Evolutionary conservation across 1,284 basidiomycete genomes (phyloP).

Genomic region (Heterobasidion parviporum): DNA sequence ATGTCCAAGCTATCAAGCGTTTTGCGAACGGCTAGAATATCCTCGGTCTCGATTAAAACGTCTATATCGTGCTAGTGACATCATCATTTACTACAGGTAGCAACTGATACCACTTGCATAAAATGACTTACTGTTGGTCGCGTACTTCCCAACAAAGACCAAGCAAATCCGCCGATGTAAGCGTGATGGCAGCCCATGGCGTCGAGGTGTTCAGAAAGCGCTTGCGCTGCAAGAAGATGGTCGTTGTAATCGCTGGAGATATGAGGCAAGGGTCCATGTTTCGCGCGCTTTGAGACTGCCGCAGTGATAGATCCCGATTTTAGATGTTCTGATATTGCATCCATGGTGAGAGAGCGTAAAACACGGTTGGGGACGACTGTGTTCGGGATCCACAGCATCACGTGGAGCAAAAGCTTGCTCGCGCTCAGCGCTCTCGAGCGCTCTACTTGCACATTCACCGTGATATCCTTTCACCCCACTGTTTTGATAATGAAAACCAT

Average conservation of each 20-base stretch:
- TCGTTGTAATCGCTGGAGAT: slow-evolving; percentile 3
- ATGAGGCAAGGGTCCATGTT: no score
- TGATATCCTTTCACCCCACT: no score
- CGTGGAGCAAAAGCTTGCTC: no score
- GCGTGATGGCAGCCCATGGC: slow-evolving; percentile 18
- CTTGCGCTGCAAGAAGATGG: slow-evolving; percentile 16
- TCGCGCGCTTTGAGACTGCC: no score
- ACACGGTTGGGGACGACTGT: no score
- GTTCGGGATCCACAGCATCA: no score
- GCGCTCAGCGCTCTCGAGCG: no score
- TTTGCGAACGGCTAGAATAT: slow-evolving; percentile 15
- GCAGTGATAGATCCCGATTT: no score
- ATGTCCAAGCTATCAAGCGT: slow-evolving; percentile 14
- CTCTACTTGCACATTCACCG: no score
- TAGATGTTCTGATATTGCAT: no score
- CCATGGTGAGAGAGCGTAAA: no score
- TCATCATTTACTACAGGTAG: background rate
- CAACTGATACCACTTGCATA: background rate
- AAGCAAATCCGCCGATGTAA: slow-evolving; percentile 28
- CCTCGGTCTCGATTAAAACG: slow-evolving; percentile 21
- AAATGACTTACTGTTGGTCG: slow-evolving; percentile 22
- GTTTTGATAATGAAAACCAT: no score
- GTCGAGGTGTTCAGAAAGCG: slow-evolving; percentile 16
- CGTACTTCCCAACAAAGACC: slow-evolving; percentile 22
- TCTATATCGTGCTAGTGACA: slow-evolving; percentile 24